phyloP scores from a whole-genome alignment of 129 eudicot genomes.

The Heracleum sosnowskyi region DNA sequence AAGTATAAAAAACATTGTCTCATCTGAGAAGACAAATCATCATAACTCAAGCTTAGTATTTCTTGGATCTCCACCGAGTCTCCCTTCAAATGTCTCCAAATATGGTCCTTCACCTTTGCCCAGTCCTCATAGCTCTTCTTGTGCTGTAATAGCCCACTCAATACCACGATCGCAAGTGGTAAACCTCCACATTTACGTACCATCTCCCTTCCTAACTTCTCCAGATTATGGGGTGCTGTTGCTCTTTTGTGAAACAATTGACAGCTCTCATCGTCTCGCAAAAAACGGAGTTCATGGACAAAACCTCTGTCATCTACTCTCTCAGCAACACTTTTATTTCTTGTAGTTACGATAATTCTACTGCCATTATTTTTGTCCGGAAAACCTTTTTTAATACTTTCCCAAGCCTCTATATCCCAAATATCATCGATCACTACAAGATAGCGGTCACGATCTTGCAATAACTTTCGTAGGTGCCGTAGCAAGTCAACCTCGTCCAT shows the following conservation, averaged over 20 bases:
- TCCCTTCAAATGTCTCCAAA: neutral
- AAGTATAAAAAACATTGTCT: neutral
- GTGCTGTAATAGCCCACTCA: no score
- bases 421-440: constrained; percentile 10
- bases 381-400: neutral
- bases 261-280: constrained; percentile 10
- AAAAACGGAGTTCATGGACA: neutral
- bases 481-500: neutral
- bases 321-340: neutral
- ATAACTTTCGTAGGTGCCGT: neutral
- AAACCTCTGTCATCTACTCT: neutral
- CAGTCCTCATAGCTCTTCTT: neutral
- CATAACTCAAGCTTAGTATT: neutral
- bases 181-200: no score
- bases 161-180: no score
- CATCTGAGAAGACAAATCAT: neutral
- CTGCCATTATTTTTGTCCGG: neutral
- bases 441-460: neutral
- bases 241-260: neutral
- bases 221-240: no score
- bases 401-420: constrained; percentile 1
- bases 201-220: no score
- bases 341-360: neutral
- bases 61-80: neutral
- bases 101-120: neutral